Conservation (phyloP, 139 green algal genomes). For the Micractinium sp. region DNA sequence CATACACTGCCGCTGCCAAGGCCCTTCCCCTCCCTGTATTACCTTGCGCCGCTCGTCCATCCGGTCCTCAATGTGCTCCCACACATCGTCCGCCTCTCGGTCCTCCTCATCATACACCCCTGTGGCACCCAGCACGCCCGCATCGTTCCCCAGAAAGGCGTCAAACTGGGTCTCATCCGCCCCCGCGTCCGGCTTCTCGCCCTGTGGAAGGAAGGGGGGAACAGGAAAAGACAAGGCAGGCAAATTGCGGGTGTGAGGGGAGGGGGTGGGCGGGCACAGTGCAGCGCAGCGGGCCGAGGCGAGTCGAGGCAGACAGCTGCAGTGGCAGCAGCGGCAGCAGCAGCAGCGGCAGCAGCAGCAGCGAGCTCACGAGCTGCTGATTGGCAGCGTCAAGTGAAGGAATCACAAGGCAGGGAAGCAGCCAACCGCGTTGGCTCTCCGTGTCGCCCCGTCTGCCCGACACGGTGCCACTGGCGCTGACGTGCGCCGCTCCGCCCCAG, state of each 20-base stretch:
- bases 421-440: background rate
- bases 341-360: background rate
- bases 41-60: conserved; percentile 91
- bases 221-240: no score
- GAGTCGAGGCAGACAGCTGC: no score
- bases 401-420: no score
- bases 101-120: conserved; percentile 81
- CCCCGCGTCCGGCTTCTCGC: conserved; percentile 32
- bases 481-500: background rate
- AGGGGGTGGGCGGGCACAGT: no score
- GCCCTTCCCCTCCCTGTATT: background rate
- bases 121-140: conserved; percentile 81
- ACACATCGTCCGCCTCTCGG: conserved; percentile 95
- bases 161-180: conserved; percentile 93
- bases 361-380: no score
- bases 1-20: background rate
- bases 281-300: no score
- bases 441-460: background rate
- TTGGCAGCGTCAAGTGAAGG: no score
- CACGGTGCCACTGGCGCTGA: no score
- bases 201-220: no score
- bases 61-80: conserved; percentile 90
- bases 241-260: no score
- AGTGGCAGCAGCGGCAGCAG: background rate
- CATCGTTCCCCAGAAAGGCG: conserved; percentile 96